Percentiles rank a stretch among this genome's conserved stretches.
Evolutionary conservation across 2,329 filamentous ascomycete species (phyloP).

Genomic region (Fusarium continuum): DNA sequence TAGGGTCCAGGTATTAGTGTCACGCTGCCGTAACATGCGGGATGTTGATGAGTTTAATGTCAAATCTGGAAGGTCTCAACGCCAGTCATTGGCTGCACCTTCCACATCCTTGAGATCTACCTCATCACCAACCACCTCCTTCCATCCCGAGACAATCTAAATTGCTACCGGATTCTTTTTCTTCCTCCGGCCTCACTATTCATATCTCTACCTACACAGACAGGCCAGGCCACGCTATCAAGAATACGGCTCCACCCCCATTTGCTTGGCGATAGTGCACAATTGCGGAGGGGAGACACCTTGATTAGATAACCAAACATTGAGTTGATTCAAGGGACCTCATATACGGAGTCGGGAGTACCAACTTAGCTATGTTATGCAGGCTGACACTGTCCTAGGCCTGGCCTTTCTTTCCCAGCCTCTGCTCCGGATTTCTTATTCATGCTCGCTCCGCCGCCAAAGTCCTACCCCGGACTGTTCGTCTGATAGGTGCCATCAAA

Average conservation of each 20-base stretch:
- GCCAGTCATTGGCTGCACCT: conserved; percentile 15
- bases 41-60: conserved; percentile 34
- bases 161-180: not conserved
- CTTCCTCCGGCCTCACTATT: conserved; percentile 10
- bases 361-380: conserved; percentile 2
- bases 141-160: not conserved
- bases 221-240: conserved; percentile 5
- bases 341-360: conserved; percentile 7
- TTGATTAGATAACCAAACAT: conserved; percentile 12
- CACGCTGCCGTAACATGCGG: conserved; percentile 13
- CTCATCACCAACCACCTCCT: conserved; percentile 3
- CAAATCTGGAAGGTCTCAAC: conserved; percentile 25
- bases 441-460: conserved; percentile 17
- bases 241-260: conserved; percentile 15
- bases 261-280: conserved; percentile 31
- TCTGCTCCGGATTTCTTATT: conserved; percentile 13
- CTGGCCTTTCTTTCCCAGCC: conserved; percentile 11
- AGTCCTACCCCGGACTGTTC: conserved; percentile 30
- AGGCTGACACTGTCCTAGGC: not conserved
- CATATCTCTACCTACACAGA: not conserved
- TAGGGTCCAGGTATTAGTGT: not conserved
- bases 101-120: conserved; percentile 13
- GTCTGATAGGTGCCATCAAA: conserved; percentile 4
- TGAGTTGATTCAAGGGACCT: conserved; percentile 21
- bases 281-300: conserved; percentile 21